These are phyloP conservation scores for Kuraishia ogatae DNA, from an alignment of 805 yeast species.

Conservation along the genomic window DNA sequence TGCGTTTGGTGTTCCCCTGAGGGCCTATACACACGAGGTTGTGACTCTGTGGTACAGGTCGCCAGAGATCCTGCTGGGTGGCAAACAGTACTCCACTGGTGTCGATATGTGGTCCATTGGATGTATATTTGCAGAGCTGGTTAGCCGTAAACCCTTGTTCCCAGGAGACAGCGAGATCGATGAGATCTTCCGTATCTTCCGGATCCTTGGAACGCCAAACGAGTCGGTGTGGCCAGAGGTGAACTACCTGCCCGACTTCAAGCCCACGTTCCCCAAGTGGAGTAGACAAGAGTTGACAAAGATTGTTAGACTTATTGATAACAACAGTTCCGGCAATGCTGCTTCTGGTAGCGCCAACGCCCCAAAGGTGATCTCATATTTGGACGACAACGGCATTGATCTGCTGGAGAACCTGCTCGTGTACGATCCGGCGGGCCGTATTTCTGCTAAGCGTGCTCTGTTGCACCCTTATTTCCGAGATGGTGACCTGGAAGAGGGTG, in stretches of 20 bases:
- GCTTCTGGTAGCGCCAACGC: neutral
- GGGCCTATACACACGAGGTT: constrained; percentile 96
- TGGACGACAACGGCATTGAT: constrained; percentile 81
- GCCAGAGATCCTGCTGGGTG: constrained; percentile 92
- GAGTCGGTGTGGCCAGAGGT: constrained; percentile 96
- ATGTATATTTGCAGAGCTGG: constrained; percentile 97
- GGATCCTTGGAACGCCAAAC: constrained; percentile 88
- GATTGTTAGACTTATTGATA: constrained; percentile 30
- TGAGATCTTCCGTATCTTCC: constrained; percentile 88
- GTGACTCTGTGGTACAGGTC: constrained; percentile 97
- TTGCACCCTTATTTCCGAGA: constrained; percentile 80
- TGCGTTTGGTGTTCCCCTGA: constrained; percentile 94
- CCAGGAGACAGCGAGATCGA: constrained; percentile 98
- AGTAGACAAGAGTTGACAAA: constrained; percentile 58
- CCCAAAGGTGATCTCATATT: constrained; percentile 35
- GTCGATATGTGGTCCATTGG: constrained; percentile 99
- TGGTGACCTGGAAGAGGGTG: constrained; percentile 21
- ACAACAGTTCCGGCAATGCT: neutral
- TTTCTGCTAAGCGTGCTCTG: constrained; percentile 90
- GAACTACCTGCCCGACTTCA: constrained; percentile 82
- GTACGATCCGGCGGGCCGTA: constrained; percentile 89
- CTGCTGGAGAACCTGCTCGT: constrained; percentile 69
- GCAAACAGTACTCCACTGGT: constrained; percentile 95
- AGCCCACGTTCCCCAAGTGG: constrained; percentile 92
- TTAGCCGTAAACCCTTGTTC: constrained; percentile 87